Base-by-base conservation (phyloP, 2,329 filamentous ascomycete species). In the Colletotrichum brevisporum region DNA sequence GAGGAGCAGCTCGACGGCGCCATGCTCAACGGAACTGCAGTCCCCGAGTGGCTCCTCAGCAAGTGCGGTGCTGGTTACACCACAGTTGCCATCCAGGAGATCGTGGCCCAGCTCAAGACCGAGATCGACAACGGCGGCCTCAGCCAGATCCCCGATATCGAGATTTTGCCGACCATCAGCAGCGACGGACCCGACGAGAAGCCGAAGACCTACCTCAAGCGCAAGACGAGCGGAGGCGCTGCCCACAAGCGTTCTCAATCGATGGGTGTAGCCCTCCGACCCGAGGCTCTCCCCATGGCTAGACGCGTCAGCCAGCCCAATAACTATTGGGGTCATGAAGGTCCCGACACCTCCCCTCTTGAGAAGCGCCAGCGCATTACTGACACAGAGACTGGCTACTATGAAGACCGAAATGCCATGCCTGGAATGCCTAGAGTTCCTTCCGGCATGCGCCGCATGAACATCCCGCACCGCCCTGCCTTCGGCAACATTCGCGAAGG, bases 141-240 rank as follows among this genome's bases (percentile, higher is more conserved):
- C 41, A 77, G 75, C 4, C 82, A 85, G 64, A 84, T 89, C 2
- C 88, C 88, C 0, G 88, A 89, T 69, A 86, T 90, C 64, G 88
- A 90, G 77, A 86, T 90, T 18, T 80, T 90, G 4, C 87, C 88
- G 2, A 85, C 86, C 67, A 86, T 89, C 71, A 82, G 81, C 43
- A 80, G 81, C 10, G 73, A 76, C 39, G 71, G 72, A 2, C 76
- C 75, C 8, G 74, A 76, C n/a, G 72, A 73, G 6, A 75, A 73
- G 54, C 67, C 74, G 8, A 79, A 76, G 59, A 66, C 73, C 6
- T 48, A 70, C 5, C 66, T 67, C 15, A 78, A 74, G 72, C 75
- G 75, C 24, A 78, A 76, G 70, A 72, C 41, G 67, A 72, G 70
- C 21, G 68, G 69, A 36, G 61, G 48, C 27, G 57, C 57, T 39